Conservation (phyloP, 2,329 filamentous ascomycete genomes). For the Aureobasidium sp. region DNA sequence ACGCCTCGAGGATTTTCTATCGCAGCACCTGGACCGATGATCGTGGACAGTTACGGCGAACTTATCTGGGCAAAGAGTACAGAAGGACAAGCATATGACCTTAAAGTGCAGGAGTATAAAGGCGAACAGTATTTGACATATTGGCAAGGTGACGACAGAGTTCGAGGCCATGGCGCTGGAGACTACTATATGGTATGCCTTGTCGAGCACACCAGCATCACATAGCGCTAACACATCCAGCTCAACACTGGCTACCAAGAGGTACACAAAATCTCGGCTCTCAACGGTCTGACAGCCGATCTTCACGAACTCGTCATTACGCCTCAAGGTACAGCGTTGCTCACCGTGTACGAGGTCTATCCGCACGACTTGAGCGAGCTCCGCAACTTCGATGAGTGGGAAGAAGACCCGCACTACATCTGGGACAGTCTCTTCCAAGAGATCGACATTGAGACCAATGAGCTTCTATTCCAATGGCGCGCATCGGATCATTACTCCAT, state of each 20-base stretch:
- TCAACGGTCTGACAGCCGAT: conserved; percentile 31
- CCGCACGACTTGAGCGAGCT: conserved; percentile 22
- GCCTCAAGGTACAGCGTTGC: conserved; percentile 33
- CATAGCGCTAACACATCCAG: conserved; percentile 14
- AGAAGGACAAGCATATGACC: conserved; percentile 29
- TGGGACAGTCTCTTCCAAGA: conserved; percentile 28
- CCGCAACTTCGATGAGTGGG: conserved; percentile 23
- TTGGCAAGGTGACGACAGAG: conserved; percentile 32
- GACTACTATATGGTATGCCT: conserved; percentile 28
- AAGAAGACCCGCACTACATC: conserved; percentile 24
- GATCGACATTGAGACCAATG: conserved; percentile 45
- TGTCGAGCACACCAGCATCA: not conserved
- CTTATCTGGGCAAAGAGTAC: conserved; percentile 28
- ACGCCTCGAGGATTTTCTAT: conserved; percentile 28
- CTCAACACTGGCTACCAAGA: conserved; percentile 30
- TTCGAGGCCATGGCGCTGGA: conserved; percentile 29
- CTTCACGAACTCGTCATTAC: conserved; percentile 41
- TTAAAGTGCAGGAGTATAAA: conserved; percentile 30
- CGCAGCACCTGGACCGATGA: conserved; percentile 26
- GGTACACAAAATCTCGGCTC: conserved; percentile 32
- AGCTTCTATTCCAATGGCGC: conserved; percentile 51
- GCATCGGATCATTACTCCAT: conserved; percentile 47
- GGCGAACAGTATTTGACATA: conserved; percentile 33
- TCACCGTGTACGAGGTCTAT: conserved; percentile 33
- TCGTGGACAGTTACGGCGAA: conserved; percentile 26